Percentiles rank a stretch among this genome's conserved stretches.
Conservation (phyloP, 2,329 filamentous ascomycete species). For the Sarocladiaceae sp. region DNA sequence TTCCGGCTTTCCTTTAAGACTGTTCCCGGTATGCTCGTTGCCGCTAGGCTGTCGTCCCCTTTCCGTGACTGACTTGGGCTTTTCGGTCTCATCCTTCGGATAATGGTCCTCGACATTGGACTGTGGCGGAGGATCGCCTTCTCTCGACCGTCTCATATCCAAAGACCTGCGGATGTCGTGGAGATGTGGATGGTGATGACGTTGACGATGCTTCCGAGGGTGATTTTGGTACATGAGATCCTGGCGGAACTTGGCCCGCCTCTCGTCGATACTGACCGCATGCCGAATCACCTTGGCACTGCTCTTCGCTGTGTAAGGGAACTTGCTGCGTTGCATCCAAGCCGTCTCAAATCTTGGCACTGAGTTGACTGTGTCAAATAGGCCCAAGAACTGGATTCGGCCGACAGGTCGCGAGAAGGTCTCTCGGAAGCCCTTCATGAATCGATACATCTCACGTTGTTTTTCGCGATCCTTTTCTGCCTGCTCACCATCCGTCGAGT, state of each 20-base stretch:
- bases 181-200: constrained; percentile 17
- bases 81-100: neutral
- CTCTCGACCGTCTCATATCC: neutral
- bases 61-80: neutral
- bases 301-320: constrained; percentile 61
- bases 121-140: neutral
- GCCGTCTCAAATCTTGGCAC: constrained; percentile 71
- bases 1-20: neutral
- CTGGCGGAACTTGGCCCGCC: constrained; percentile 67
- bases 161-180: constrained; percentile 1
- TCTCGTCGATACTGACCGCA: constrained; percentile 67
- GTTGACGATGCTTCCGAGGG: constrained; percentile 14
- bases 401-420: constrained; percentile 74
- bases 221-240: constrained; percentile 58
- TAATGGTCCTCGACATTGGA: neutral
- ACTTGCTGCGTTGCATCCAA: constrained; percentile 76
- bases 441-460: constrained; percentile 59
- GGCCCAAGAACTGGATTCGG: constrained; percentile 69
- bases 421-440: constrained; percentile 76
- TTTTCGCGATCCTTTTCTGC: constrained; percentile 29
- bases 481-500: constrained; percentile 18
- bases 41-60: constrained; percentile 1
- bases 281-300: constrained; percentile 61
- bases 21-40: neutral
- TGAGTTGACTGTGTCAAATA: constrained; percentile 81